A percentile compares a stretch with the other conserved stretches of the same genome.
Conservation (phyloP, 306 rosid species). For the Potentilla sterilis region DNA sequence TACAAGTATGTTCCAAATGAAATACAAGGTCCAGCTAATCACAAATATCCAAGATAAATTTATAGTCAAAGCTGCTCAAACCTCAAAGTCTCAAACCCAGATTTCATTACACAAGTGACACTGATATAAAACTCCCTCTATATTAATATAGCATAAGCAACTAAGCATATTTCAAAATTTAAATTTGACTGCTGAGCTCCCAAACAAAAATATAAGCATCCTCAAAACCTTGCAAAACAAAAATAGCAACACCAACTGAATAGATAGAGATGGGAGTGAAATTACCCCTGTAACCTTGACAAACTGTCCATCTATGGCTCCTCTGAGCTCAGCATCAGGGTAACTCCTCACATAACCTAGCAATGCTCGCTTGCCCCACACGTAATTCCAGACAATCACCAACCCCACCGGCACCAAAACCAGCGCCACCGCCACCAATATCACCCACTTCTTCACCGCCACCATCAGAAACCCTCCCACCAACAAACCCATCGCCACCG, state of each 20-base stretch:
- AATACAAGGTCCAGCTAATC: background rate
- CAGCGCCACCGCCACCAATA: slow-evolving; percentile 57
- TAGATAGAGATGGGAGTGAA: background rate
- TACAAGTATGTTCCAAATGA: background rate
- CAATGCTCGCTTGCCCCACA: slow-evolving; percentile 66
- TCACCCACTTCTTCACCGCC: slow-evolving; percentile 81
- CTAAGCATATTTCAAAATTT: background rate
- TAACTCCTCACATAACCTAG: slow-evolving; percentile 70
- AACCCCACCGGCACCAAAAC: slow-evolving; percentile 49
- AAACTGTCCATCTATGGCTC: slow-evolving; percentile 91
- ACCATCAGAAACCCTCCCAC: slow-evolving; percentile 87
- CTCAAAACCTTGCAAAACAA: background rate
- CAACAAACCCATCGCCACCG: slow-evolving; percentile 69
- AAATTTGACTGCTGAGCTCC: background rate
- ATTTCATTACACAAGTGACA: slow-evolving; percentile 2
- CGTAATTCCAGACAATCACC: slow-evolving; percentile 59
- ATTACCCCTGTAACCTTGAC: slow-evolving; percentile 99
- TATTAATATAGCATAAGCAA: background rate
- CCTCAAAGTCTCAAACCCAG: background rate
- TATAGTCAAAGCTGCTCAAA: background rate
- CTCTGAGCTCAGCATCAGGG: slow-evolving; percentile 92
- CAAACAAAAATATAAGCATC: slow-evolving; percentile 5
- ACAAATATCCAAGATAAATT: background rate
- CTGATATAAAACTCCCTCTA: background rate
- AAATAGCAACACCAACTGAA: background rate